Evolutionary conservation across 495 filamentous ascomycete genomes (phyloP), one percentile per base, ranked within the genome.

Genomic region (Clohesyomyces aquaticus): DNA sequence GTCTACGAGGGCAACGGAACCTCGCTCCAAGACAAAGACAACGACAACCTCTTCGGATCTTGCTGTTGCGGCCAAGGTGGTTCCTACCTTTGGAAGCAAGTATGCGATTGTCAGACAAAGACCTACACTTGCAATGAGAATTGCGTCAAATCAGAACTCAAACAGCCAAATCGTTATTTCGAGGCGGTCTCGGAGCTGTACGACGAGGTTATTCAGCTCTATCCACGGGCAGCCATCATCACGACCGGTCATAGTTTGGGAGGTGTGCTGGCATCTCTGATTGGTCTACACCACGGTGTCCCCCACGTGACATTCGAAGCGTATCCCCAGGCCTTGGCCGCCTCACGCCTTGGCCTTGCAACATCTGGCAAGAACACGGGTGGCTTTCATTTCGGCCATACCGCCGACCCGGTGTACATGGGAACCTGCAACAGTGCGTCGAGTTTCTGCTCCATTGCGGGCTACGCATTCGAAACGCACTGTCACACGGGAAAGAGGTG

Each of bases 41-140:
- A 69, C 55, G 66, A 69, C 56, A 69, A 69, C 42, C 49, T 69
- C 12, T 63, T 69, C 51, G 63, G 63, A 12, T 66, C 63, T 19
- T 66, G 63, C 32, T 66, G 63, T 48, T 66, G 63, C 27, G 63
- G 63, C 14, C 63, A 66, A 41, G 63, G 63, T 14, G 63, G 63
- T 2, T n/a, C 63, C 9, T 66, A 66, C 50, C 63, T 66, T 29
- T 66, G 63, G 63, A 27, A 48, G 10, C 28, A 38, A 19, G 55
- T 60, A 12, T 66, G 63, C 27, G 63, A 66, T 50, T 66, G 63
- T 26, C 55, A 66, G 23, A 66, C 63, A 11, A 55, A 55, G 4
- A 66, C 63, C 0, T 66, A 58, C 27, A 59, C 63, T 14, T 66
- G 63, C 49, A 55, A 66, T 32, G 41, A 66, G 3, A 59, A 52